Base-by-base conservation (phyloP, 2,329 filamentous ascomycete genomes). In the Coniochaeta ligniaria region DNA sequence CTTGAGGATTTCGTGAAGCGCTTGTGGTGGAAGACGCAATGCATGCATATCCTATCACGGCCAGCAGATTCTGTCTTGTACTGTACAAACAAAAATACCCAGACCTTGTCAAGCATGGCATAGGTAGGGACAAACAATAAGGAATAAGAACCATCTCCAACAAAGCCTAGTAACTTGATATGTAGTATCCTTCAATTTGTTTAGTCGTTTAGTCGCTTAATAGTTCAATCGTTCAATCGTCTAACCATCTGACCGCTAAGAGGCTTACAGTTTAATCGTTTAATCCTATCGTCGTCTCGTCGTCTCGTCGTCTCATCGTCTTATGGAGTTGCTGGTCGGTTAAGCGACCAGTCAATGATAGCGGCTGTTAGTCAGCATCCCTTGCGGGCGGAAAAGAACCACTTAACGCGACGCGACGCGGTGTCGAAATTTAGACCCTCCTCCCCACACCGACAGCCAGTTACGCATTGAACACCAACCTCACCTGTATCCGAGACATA, bases 401-500 rank as follows among this genome's bases (percentile, higher is more conserved):
- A 57, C 54, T 57, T 57, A 57, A 57, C 54, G 54, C 54, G 54
- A 35, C 54, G 28, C 54, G 54, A 57, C 54, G 54, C 54, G 54
- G 31, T 52, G 47, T 57, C 35, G 54, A 57, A 57, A 57, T 57
- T 57, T 38, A 38, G 35, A 52, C 20, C 45, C 4, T 50, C 45
- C 45, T 17, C 22, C 20, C 45, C 22, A 52, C 47, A 31, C 47
- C 47, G 14, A 24, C 28, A 26, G 22, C 12, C 47, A 52, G 22
- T 17, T 28, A 52, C 24, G 47, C 47, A 52, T 47, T 47, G 43
- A 24, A 24, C 20, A 24, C 43, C 20, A 36, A n/a, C 6, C 8
- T 47, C 43, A 47, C 20, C 20, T 22, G 43, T 24, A 47, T 24
- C 20, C 9, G 20, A 24, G 20, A 24, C 43, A 47, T 11, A 47